Base-by-base conservation (phyloP, 2,329 filamentous ascomycete species). In the Plenodomus lindquistii region DNA sequence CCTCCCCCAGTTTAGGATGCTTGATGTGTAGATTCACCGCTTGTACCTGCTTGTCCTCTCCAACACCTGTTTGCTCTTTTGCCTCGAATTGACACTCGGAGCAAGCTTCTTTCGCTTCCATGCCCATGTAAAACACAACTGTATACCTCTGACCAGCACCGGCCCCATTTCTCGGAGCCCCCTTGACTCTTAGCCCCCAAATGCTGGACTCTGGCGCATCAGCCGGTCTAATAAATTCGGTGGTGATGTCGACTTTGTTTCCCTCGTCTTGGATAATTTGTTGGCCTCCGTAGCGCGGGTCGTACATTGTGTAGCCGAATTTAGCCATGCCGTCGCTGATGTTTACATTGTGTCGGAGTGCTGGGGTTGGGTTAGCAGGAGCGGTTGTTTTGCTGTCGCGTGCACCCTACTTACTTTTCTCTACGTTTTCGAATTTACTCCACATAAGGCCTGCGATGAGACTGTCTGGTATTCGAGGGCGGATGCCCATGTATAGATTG, bases 241-340 rank as follows among this genome's bases (percentile, higher is more conserved):
- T 96, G 8, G 88, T 94, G 53, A 97, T 81, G 74, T 97, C 91
- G 54, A 97, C 81, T 44, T 83, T 83, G 74, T 97, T 97, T 37
- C 83, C 86, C 42, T 85, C 84, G 69, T 97, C 94, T 65, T 93
- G 89, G 47, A 97, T 92, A 1, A 87, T 87, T 73, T 97, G 90
- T 16, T 88, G 80, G 40, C 93, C 94, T 51, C 93, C 94, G 44
- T 80, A 86, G 48, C 93, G 82, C 24, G 90, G 85, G 74, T 97
- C 92, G 73, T 95, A 99, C 69, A 94, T 89, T 61, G 96, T 91
- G 93, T 94, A 99, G 52, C 93, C 93, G 71, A 97, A 97, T 40
- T 92, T 92, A 37, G 84, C 86, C 83, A 97, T 96, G 57, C 88
- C 88, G 67, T 94, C 89, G 70, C 92, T 84, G 70, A 97, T 92